Conservation (phyloP, 1,284 basidiomycete genomes). For the Apiotrichum mycotoxinovorans region DNA sequence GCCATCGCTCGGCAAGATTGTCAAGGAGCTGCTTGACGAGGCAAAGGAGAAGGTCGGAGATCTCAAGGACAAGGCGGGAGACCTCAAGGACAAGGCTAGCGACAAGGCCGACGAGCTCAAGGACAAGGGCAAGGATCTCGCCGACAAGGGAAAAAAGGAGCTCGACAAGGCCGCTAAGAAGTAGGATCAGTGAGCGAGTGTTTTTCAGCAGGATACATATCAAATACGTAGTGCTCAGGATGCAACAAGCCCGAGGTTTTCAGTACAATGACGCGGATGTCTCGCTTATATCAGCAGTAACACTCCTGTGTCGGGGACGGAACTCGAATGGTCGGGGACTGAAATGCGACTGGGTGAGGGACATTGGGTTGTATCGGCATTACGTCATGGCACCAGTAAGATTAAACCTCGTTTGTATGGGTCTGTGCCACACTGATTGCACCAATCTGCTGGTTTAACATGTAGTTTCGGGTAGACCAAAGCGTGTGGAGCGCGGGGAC, state of each 20-base stretch:
- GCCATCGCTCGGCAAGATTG: slow-evolving; percentile 41
- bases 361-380: too few relatives aligned
- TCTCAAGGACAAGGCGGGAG: slow-evolving; percentile 28
- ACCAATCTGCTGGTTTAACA: too few relatives aligned
- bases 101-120: neutral
- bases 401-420: too few relatives aligned
- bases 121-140: slow-evolving; percentile 11
- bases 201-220: neutral
- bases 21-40: slow-evolving; percentile 39
- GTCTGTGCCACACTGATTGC: too few relatives aligned
- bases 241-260: neutral
- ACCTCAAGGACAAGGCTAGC: slow-evolving; percentile 5
- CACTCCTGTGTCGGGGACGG: too few relatives aligned
- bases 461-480: too few relatives aligned
- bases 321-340: too few relatives aligned
- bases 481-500: too few relatives aligned
- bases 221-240: neutral
- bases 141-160: slow-evolving; percentile 32
- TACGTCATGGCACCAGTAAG: too few relatives aligned
- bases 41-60: slow-evolving; percentile 22
- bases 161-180: slow-evolving; percentile 1
- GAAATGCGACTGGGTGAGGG: too few relatives aligned
- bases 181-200: neutral
- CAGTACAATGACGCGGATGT: too few relatives aligned
- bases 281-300: too few relatives aligned